Evolutionary conservation across 2,329 filamentous ascomycete genomes (phyloP).

Genomic region (Ceratocystis destructans): DNA sequence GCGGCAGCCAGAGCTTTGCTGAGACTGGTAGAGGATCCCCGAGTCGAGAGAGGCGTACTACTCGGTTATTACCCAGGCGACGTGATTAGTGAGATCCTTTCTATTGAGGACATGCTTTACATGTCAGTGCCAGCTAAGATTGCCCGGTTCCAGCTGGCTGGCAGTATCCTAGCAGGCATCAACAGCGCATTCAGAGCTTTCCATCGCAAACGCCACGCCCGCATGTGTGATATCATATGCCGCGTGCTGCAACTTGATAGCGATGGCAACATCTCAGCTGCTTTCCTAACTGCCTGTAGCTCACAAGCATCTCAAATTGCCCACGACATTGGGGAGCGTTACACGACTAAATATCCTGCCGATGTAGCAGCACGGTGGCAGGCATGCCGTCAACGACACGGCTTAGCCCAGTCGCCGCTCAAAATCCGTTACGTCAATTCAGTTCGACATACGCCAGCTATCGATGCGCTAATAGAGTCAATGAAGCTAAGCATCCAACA

Average conservation of each 20-base stretch:
- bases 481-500: constrained; percentile 14
- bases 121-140: constrained; percentile 1
- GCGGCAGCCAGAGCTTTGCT: constrained; percentile 3
- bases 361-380: neutral
- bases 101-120: constrained; percentile 14
- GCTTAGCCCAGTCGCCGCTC: neutral
- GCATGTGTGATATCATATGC: constrained; percentile 14
- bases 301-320: constrained; percentile 1
- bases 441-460: constrained; percentile 3
- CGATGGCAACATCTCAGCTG: neutral
- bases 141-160: constrained; percentile 9
- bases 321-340: constrained; percentile 8
- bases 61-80: constrained; percentile 8
- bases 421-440: constrained; percentile 10
- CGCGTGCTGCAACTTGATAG: constrained; percentile 11
- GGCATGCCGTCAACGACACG: neutral
- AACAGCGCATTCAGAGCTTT: neutral
- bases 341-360: neutral
- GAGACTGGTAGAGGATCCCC: constrained; percentile 5
- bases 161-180: constrained; percentile 9
- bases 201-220: constrained; percentile 10
- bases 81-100: constrained; percentile 1
- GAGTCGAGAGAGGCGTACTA: constrained; percentile 1
- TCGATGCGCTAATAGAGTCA: constrained; percentile 11
- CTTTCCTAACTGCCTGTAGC: constrained; percentile 9